phyloP scores from a whole-genome alignment of 495 filamentous ascomycete species.

The Tuber microsphaerosporum region DNA sequence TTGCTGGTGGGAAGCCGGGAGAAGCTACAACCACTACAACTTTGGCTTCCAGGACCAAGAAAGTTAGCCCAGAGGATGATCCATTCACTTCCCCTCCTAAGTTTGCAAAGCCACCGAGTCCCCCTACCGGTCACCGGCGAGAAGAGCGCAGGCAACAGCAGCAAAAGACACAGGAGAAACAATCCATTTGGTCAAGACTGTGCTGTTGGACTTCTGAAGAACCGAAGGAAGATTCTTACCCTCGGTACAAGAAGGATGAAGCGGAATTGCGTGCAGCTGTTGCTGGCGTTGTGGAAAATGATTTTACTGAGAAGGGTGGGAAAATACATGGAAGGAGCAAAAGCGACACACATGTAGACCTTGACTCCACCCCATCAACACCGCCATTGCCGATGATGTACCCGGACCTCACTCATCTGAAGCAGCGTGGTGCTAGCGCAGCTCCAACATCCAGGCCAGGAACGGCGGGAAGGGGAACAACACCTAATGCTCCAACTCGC shows the following conservation, averaged over 20 bases:
- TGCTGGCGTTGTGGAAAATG: constrained; percentile 27
- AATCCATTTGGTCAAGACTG: constrained; percentile 16
- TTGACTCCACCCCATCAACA: constrained; percentile 36
- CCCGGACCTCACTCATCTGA: constrained; percentile 16
- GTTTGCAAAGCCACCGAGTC: constrained; percentile 23
- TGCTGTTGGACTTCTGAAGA: constrained; percentile 15
- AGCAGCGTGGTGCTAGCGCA: constrained; percentile 17
- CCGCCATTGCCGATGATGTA: constrained; percentile 41
- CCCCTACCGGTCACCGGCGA: constrained; percentile 21
- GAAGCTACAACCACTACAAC: constrained; percentile 21
- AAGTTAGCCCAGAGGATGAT: constrained; percentile 14
- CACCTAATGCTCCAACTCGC: constrained; percentile 26
- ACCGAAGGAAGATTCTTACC: constrained; percentile 12
- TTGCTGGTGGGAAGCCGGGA: constrained; percentile 16
- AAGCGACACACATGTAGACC: constrained; percentile 8
- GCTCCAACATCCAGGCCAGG: constrained; percentile 34
- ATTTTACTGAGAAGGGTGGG: not conserved
- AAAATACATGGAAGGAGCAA: constrained; percentile 16
- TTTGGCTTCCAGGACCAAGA: constrained; percentile 30
- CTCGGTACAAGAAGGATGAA: constrained; percentile 17
- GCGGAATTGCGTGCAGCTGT: constrained; percentile 34
- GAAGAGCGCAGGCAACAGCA: constrained; percentile 11
- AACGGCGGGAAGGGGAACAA: constrained; percentile 19
- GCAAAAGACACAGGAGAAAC: constrained; percentile 14
- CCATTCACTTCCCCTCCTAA: constrained; percentile 21